Evolutionary conservation across 2,329 filamentous ascomycete genomes (phyloP).

Genomic region (Emergomyces africanus): DNA sequence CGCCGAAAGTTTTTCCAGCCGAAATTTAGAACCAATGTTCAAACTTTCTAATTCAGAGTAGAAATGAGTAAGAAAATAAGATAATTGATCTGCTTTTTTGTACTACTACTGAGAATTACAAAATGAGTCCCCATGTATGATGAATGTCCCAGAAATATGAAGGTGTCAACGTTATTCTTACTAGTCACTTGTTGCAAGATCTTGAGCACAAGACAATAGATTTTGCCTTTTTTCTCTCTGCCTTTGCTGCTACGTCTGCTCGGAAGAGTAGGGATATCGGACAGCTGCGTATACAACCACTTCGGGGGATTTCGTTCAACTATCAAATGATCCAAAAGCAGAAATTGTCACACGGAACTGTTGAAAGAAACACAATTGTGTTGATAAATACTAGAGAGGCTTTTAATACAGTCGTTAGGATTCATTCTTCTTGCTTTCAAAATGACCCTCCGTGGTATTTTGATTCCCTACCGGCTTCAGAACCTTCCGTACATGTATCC

Average conservation of each 20-base stretch:
- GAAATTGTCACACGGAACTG: slow-evolving; percentile 15
- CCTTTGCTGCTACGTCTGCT: neutral
- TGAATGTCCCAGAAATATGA: no score
- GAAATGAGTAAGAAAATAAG: no score
- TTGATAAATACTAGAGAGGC: slow-evolving; percentile 17
- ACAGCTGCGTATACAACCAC: neutral
- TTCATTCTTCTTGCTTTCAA: slow-evolving; percentile 19
- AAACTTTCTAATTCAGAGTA: no score
- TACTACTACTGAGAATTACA: no score
- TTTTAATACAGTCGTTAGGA: slow-evolving; percentile 14
- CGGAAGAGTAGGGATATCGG: neutral
- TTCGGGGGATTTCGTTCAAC: neutral
- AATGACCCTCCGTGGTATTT: slow-evolving; percentile 39
- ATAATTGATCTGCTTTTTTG: no score
- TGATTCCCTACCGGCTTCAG: slow-evolving; percentile 55
- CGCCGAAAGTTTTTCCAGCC: no score
- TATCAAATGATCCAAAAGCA: slow-evolving; percentile 10
- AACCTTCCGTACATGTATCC: slow-evolving; percentile 61
- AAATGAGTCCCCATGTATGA: no score
- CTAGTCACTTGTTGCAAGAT: neutral
- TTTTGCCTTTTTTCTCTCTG: neutral
- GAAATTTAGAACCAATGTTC: no score
- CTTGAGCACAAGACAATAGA: neutral
- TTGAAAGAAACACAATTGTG: slow-evolving; percentile 16
- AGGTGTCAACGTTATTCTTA: no score